phyloP scores from a whole-genome alignment of 441 rosid genomes.

The Gossypium davidsonii region DNA sequence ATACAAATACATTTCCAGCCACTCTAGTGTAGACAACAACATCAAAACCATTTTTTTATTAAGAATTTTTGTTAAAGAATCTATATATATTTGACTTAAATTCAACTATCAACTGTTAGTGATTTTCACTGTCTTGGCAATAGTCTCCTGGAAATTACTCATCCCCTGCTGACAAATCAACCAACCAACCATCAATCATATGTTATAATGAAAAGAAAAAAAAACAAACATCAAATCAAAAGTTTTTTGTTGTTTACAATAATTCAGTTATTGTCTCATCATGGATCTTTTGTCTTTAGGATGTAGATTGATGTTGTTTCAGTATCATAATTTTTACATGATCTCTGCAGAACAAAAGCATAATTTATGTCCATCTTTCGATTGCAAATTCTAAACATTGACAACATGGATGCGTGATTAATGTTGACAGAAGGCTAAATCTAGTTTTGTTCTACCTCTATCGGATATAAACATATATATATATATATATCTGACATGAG shows the following conservation, averaged over 20 bases:
- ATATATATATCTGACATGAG: too few relatives aligned
- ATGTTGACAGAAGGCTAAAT: too few relatives aligned
- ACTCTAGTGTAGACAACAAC: not conserved
- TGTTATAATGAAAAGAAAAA: not conserved
- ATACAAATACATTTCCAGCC: not conserved
- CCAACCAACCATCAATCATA: not conserved
- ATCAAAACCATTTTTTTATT: constrained; percentile 5
- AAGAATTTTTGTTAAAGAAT: not conserved
- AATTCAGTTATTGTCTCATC: not conserved
- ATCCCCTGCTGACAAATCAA: constrained; percentile 1
- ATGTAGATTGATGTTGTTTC: not conserved
- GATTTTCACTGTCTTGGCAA: not conserved
- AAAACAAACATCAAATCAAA: not conserved
- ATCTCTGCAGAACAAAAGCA: not conserved
- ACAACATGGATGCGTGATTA: too few relatives aligned
- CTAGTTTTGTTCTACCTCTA: too few relatives aligned
- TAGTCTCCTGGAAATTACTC: not conserved
- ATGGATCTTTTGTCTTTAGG: not conserved
- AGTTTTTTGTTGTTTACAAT: not conserved
- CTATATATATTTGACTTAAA: not conserved
- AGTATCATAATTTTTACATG: not conserved
- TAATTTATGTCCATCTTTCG: too few relatives aligned
- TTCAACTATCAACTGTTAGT: not conserved
- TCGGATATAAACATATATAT: too few relatives aligned
- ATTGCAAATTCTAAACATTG: too few relatives aligned